A percentile compares a stretch with the other conserved stretches of the same genome.
These are phyloP conservation scores for Thraustochytrium striatum DNA, from an alignment of 352 stramenopile genomes.

Conservation along the genomic window DNA sequence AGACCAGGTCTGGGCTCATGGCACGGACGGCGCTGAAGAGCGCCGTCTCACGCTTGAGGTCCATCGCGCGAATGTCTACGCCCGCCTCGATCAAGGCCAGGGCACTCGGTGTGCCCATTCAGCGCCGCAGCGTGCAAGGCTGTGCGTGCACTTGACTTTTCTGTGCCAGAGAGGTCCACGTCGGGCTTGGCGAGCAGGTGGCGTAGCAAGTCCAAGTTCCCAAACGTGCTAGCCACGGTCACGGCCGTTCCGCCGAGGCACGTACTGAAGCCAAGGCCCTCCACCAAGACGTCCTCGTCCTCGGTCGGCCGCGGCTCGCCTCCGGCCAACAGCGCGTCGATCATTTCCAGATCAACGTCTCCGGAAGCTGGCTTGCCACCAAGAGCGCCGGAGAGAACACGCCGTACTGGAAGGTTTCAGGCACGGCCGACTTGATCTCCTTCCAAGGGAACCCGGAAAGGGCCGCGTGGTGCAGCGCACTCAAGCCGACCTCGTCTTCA, in stretches of 20 bases:
- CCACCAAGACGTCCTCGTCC: background rate
- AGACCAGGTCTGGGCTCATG: background rate
- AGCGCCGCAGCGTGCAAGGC: constrained; percentile 9
- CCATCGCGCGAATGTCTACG: background rate
- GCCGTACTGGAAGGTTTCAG: too few species aligned
- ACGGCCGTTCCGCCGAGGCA: background rate
- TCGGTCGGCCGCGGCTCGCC: background rate
- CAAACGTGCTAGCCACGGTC: background rate
- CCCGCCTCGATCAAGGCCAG: constrained; percentile 4
- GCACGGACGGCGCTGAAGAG: constrained; percentile 2
- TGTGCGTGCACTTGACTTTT: background rate
- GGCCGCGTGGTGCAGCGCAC: too few species aligned
- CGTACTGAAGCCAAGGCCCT: too few species aligned
- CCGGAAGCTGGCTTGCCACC: too few species aligned
- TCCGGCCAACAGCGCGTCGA: background rate
- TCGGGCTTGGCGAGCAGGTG: background rate
- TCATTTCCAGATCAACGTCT: background rate
- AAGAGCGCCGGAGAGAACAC: too few species aligned
- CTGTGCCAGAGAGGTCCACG: background rate
- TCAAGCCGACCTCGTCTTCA: too few species aligned
- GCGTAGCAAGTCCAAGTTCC: background rate
- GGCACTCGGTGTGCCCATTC: constrained; percentile 16
- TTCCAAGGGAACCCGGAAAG: too few species aligned
- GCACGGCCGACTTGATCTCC: too few species aligned
- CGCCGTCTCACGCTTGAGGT: background rate